These are phyloP conservation scores for Trichoderma gamsii DNA, from an alignment of 495 filamentous ascomycete species.

Conservation along the genomic window DNA sequence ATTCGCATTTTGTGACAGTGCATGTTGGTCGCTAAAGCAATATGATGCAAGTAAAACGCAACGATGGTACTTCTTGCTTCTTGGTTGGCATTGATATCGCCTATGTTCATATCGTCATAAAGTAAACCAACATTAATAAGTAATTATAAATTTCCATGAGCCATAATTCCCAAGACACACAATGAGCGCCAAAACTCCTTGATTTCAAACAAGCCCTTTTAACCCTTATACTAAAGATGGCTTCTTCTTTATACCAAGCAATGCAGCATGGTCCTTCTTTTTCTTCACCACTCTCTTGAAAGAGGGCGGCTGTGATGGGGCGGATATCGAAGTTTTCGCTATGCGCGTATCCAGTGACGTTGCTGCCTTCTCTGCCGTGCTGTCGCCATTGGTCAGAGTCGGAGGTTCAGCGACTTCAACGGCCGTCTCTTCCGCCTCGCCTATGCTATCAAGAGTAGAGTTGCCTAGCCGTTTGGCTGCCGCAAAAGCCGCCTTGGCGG, in stretches of 20 bases:
- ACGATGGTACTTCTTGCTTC: too few species aligned
- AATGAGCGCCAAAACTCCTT: neutral
- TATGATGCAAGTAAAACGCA: too few species aligned
- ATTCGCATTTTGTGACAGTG: too few species aligned
- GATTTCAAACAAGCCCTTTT: neutral
- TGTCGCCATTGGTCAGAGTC: neutral
- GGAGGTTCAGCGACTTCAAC: neutral
- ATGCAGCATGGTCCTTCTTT: constrained; percentile 67
- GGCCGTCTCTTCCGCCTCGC: constrained; percentile 22
- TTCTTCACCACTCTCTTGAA: constrained; percentile 77
- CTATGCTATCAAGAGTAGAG: constrained; percentile 42
- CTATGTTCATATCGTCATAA: neutral
- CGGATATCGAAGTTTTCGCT: constrained; percentile 25
- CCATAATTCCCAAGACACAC: neutral
- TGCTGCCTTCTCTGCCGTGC: constrained; percentile 1
- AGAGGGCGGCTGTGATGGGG: constrained; percentile 48
- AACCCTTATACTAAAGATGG: constrained; percentile 38
- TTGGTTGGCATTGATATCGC: neutral
- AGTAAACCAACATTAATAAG: neutral
- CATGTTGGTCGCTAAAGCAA: neutral
- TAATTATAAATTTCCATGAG: neutral
- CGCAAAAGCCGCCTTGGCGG: constrained; percentile 74
- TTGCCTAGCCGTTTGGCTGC: constrained; percentile 38
- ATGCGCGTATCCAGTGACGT: constrained; percentile 5
- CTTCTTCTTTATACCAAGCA: constrained; percentile 91